A percentile compares a stretch with the other conserved stretches of the same genome.
These are phyloP conservation scores for Phragmites australis DNA, from an alignment of 176 grass and related monocot genomes.

Conservation along the genomic window DNA sequence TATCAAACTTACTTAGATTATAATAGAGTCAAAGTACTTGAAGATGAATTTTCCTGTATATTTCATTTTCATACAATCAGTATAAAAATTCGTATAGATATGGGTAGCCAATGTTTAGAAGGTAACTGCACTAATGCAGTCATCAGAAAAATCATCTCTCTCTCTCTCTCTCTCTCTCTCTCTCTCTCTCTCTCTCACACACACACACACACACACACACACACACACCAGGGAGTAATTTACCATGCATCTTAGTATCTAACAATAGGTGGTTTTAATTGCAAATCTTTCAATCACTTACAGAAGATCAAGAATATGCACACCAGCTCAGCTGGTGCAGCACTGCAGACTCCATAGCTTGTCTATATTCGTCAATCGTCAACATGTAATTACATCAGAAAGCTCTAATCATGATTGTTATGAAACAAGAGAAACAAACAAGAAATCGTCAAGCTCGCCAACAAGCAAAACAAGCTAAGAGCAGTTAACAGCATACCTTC, in stretches of 20 bases:
- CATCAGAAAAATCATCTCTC: background rate
- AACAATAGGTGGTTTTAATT: background rate
- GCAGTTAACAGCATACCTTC: constrained; percentile 13
- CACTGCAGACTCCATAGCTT: background rate
- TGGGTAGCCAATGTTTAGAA: background rate
- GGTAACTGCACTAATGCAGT: background rate
- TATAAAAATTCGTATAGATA: background rate
- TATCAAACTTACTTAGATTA: background rate
- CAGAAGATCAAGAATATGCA: background rate
- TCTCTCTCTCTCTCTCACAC: no score
- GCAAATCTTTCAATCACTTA: background rate
- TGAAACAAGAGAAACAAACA: background rate
- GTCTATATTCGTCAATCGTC: background rate
- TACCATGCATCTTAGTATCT: background rate
- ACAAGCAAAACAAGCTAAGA: background rate
- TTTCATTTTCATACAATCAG: background rate
- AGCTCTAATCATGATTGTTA: background rate
- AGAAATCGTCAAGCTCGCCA: background rate
- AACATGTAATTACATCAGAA: constrained; percentile 4
- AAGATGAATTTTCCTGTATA: background rate
- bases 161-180: no score
- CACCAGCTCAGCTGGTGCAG: background rate
- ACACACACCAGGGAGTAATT: no score
- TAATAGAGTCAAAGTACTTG: background rate
- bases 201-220: no score